Evolutionary conservation across 768 basidiomycete genomes (phyloP).

Genomic region (Russula ochroleuca): DNA sequence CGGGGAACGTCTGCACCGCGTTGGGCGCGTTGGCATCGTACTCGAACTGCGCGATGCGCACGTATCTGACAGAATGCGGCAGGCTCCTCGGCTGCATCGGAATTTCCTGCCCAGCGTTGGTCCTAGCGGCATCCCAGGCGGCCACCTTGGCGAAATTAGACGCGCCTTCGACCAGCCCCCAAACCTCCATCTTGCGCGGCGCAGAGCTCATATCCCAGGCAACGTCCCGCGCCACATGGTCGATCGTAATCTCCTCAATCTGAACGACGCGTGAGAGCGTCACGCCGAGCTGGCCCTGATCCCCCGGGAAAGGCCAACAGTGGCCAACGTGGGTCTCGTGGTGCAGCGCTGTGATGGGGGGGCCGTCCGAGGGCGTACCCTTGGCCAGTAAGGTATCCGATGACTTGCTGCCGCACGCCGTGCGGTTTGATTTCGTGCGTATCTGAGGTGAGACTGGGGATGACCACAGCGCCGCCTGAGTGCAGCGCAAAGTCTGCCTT

Average conservation of each 20-base stretch:
- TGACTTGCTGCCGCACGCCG: conserved; percentile 44
- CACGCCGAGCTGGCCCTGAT: conserved; percentile 78
- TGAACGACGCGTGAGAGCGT: conserved; percentile 59
- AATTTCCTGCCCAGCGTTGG: conserved; percentile 29
- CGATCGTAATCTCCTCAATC: conserved; percentile 69
- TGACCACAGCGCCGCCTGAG: conserved; percentile 73
- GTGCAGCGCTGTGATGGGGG: conserved; percentile 83
- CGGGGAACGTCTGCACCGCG: conserved; percentile 49
- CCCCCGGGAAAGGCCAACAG: conserved; percentile 90
- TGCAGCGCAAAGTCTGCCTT: conserved; percentile 82
- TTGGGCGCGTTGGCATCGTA: conserved; percentile 44
- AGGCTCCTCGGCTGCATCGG: conserved; percentile 33
- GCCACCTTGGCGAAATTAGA: conserved; percentile 63
- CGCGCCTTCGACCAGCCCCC: conserved; percentile 79
- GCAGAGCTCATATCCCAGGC: conserved; percentile 78
- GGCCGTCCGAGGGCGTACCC: conserved; percentile 67
- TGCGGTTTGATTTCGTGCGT: conserved; percentile 64
- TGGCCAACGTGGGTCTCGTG: conserved; percentile 77
- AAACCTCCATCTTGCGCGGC: conserved; percentile 84
- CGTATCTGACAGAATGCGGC: conserved; percentile 31
- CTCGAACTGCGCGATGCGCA: conserved; percentile 45
- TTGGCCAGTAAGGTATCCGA: conserved; percentile 55
- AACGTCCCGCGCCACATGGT: conserved; percentile 81
- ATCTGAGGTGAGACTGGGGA: conserved; percentile 79
- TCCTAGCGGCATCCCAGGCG: conserved; percentile 45